phyloP scores from a whole-genome alignment of 2,329 filamentous ascomycete genomes.

The Zalaria obscura region DNA sequence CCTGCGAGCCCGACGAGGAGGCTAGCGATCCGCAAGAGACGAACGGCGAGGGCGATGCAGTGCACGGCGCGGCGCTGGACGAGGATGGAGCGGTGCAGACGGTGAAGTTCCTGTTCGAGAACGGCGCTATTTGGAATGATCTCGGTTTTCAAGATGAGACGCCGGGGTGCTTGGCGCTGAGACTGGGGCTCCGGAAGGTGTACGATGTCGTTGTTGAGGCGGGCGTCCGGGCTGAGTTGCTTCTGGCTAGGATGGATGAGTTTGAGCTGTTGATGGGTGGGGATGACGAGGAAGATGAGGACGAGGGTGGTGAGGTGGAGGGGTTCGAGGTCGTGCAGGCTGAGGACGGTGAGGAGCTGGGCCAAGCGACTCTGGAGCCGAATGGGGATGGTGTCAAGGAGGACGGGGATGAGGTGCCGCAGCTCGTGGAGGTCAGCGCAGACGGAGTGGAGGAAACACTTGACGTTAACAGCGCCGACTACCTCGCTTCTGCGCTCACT shows the following conservation, averaged over 20 bases:
- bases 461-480: slow-evolving; percentile 30
- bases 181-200: slow-evolving; percentile 52
- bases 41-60: slow-evolving; percentile 16
- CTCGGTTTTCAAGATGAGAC: slow-evolving; percentile 78
- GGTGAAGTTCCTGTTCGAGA: slow-evolving; percentile 63
- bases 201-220: slow-evolving; percentile 81
- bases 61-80: slow-evolving; percentile 17
- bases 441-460: slow-evolving; percentile 11
- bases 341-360: slow-evolving; percentile 2
- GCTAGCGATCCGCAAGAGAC: slow-evolving; percentile 11
- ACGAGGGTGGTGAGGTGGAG: slow-evolving; percentile 5
- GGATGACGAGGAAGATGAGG: slow-evolving; percentile 33
- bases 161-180: slow-evolving; percentile 69
- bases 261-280: slow-evolving; percentile 59
- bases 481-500: slow-evolving; percentile 32
- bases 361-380: slow-evolving; percentile 17
- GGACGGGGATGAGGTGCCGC: slow-evolving; percentile 10
- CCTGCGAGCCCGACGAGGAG: slow-evolving; percentile 29
- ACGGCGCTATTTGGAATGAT: slow-evolving; percentile 96
- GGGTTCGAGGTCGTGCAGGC: slow-evolving; percentile 5
- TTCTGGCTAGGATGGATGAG: slow-evolving; percentile 68
- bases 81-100: slow-evolving; percentile 52
- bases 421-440: slow-evolving; percentile 12
- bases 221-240: slow-evolving; percentile 76
- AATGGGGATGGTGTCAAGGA: slow-evolving; percentile 1